phyloP scores from a whole-genome alignment of 257 asterid species.

The Salvia hispanica region DNA sequence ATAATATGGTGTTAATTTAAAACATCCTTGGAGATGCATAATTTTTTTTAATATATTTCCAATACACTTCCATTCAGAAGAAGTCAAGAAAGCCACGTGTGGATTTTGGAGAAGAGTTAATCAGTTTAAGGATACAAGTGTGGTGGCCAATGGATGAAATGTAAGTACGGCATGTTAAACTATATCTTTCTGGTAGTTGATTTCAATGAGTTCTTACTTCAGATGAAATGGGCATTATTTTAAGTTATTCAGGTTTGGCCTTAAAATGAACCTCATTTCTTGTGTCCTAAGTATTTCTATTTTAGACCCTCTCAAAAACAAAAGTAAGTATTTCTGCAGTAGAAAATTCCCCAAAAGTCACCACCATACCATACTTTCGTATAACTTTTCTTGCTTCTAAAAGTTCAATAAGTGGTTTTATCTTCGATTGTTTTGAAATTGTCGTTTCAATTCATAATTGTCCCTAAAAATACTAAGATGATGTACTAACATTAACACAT shows the following conservation, averaged over 20 bases:
- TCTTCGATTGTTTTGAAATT: conserved; percentile 16
- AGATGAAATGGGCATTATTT: background rate
- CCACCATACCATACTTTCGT: background rate
- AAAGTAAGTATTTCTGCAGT: background rate
- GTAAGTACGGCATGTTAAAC: conserved; percentile 37
- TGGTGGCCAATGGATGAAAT: conserved; percentile 63
- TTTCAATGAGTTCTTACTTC: background rate
- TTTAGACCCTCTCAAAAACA: conserved; percentile 11
- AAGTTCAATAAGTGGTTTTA: conserved; percentile 2
- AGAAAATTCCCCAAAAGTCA: background rate
- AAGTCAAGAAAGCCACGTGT: conserved; percentile 30
- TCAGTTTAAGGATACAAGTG: conserved; percentile 47
- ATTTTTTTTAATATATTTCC: conserved; percentile 18
- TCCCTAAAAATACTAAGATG: background rate
- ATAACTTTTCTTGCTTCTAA: conserved; percentile 12
- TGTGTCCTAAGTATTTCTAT: background rate
- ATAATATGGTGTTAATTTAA: conserved; percentile 3
- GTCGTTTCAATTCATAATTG: conserved; percentile 8
- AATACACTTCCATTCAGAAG: conserved; percentile 35
- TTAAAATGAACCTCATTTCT: conserved; percentile 10
- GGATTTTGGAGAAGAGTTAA: conserved; percentile 38
- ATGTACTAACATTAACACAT: background rate
- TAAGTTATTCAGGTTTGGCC: background rate
- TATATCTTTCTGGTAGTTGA: conserved; percentile 9
- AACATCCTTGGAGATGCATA: conserved; percentile 27